phyloP scores from a whole-genome alignment of 2,329 filamentous ascomycete genomes.

The Alternaria gaisen region DNA sequence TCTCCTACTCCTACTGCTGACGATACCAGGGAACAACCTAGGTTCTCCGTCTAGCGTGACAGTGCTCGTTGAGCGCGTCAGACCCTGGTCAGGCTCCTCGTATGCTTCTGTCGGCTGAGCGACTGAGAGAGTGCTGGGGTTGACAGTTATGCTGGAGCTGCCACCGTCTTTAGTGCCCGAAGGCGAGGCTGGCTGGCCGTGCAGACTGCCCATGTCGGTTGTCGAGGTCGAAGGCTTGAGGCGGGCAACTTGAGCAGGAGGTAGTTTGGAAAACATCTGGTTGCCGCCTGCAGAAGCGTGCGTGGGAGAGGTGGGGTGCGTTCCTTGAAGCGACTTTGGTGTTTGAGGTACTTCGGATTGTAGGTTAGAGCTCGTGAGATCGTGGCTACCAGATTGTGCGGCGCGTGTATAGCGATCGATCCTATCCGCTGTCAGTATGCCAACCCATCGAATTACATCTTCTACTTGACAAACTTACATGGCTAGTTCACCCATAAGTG shows the following conservation, averaged over 20 bases:
- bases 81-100: constrained; percentile 28
- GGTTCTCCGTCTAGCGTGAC: constrained; percentile 65
- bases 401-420: constrained; percentile 55
- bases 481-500: constrained; percentile 80
- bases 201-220: constrained; percentile 25
- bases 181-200: constrained; percentile 37
- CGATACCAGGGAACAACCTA: constrained; percentile 75
- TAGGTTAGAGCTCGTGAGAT: constrained; percentile 49
- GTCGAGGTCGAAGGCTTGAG: constrained; percentile 36
- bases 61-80: constrained; percentile 37
- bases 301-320: constrained; percentile 50
- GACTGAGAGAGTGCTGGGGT: constrained; percentile 29
- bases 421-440: constrained; percentile 27
- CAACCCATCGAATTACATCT: background rate
- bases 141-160: constrained; percentile 41
- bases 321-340: constrained; percentile 40
- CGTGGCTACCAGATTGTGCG: constrained; percentile 39
- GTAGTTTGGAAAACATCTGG: constrained; percentile 39
- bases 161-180: constrained; percentile 29
- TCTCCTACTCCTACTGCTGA: constrained; percentile 57
- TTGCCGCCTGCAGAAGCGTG: constrained; percentile 51
- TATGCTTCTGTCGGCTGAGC: constrained; percentile 34
- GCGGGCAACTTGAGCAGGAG: constrained; percentile 51
- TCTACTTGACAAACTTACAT: constrained; percentile 69
- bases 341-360: constrained; percentile 43